Conservation (phyloP, 2,329 filamentous ascomycete species). For the Daldinia sp. region DNA sequence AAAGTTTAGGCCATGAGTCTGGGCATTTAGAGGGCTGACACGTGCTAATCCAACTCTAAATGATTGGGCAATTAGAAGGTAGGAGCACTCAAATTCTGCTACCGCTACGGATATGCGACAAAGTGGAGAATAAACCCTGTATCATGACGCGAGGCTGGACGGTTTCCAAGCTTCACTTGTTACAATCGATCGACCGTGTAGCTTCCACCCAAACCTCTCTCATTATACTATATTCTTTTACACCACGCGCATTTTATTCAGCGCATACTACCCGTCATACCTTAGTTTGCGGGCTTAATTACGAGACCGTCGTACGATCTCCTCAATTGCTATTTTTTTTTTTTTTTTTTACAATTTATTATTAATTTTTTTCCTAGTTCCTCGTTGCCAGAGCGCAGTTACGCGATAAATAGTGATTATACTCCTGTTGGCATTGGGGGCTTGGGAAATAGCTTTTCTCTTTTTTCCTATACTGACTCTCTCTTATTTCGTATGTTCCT, state of each 20-base stretch:
- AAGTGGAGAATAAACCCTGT: constrained; percentile 17
- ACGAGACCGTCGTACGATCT: constrained; percentile 10
- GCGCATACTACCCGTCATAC: constrained; percentile 20
- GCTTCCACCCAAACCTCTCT: constrained; percentile 1
- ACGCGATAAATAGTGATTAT: constrained; percentile 27
- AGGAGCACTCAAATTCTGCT: constrained; percentile 7
- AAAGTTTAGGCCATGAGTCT: constrained; percentile 21
- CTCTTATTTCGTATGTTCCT: constrained; percentile 30
- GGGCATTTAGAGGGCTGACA: constrained; percentile 29
- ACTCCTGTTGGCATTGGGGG: constrained; percentile 26
- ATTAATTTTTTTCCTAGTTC: constrained; percentile 10
- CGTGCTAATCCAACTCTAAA: constrained; percentile 30
- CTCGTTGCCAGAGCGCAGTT: constrained; percentile 2
- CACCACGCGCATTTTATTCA: constrained; percentile 24
- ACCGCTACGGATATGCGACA: constrained; percentile 19
- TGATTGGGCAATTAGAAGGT: constrained; percentile 36
- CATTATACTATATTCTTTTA: constrained; percentile 14
- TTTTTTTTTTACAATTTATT: constrained; percentile 12
- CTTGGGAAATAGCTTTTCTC: constrained; percentile 13
- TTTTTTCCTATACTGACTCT: constrained; percentile 18
- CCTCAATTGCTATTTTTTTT: constrained; percentile 12
- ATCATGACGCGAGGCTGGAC: constrained; percentile 33
- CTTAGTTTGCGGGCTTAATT: constrained; percentile 7
- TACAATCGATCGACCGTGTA: constrained; percentile 14
- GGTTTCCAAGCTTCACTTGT: constrained; percentile 21